Base-by-base conservation (phyloP, 2,329 filamentous ascomycete species). In the Aspergillus proliferans region DNA sequence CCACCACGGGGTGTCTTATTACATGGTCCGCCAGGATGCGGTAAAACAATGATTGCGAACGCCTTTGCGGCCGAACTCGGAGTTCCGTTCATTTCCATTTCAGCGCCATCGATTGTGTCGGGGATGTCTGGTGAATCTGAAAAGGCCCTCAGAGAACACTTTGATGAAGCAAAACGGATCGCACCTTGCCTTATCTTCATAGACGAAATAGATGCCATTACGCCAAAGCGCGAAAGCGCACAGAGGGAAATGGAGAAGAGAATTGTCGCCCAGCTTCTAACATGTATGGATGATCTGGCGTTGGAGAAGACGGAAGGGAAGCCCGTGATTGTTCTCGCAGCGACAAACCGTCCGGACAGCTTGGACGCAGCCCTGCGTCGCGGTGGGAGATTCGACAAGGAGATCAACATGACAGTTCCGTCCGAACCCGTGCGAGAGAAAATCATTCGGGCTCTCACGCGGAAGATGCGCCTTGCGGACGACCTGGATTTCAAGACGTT, bases 121-220 rank as follows among this genome's bases (percentile, higher is more conserved):
- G 88, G 88, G 18, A 93, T 92, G 83, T 93, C 87, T 30, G 88
- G 88, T 58, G 89, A 93, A 64, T 92, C 87, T 0, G 88, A 95
- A 67, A 91, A 91, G 72, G 88, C 89, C 52, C 81, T 95, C 24
- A 78, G 88, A 33, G 87, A 92, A 56, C 78, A 89, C 43, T 94
- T 94, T 52, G 91, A 97, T 10, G 88, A 93, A 62, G 93, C 93
- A 0, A 88, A 88, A 65, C 80, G 82, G 48, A 78, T 91, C 34
- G 91, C 92, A 0, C 93, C 93, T 0, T 95, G 89, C 61, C 76
- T 98, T 4, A 79, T 98, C 4, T 94, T 96, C 62, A 87, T 97
- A 49, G 90, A 95, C 58, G 86, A 95, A 58, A 88, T 97, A 46
- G 91, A 98, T 67, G 85, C 86, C 3, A 93, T 97, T 59, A 88